Percentiles rank a stretch among this genome's conserved stretches.
phyloP scores from a whole-genome alignment of 148 eudicot species.

The Silene latifolia region DNA sequence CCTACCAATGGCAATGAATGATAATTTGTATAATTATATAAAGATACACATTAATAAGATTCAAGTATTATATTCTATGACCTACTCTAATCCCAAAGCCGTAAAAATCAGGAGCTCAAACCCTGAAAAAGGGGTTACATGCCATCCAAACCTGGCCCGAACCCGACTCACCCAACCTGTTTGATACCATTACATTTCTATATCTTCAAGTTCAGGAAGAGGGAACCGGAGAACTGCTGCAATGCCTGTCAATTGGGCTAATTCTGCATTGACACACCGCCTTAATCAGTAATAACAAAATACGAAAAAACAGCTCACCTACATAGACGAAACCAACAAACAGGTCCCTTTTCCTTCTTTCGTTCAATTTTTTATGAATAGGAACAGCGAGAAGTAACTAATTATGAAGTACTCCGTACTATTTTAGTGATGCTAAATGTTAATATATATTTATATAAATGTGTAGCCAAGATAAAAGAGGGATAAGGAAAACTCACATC shows the following conservation, averaged over 20 bases:
- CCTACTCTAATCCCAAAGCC: not conserved
- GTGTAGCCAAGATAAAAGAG: not conserved
- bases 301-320: too few species aligned
- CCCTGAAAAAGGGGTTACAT: not conserved
- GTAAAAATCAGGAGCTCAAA: not conserved
- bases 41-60: not conserved
- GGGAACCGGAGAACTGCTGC: constrained; percentile 97
- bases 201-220: constrained; percentile 87
- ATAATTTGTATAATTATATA: not conserved
- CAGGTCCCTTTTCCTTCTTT: too few species aligned
- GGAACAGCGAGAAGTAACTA: too few species aligned
- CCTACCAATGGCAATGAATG: not conserved
- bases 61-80: not conserved
- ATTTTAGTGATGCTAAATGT: too few species aligned
- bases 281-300: not conserved
- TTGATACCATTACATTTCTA: constrained; percentile 63
- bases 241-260: constrained; percentile 85
- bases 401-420: too few species aligned
- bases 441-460: not conserved
- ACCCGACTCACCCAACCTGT: too few species aligned
- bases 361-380: too few species aligned
- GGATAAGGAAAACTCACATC: not conserved
- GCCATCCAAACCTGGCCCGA: too few species aligned
- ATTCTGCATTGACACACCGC: constrained; percentile 44
- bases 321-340: too few species aligned